Conservation (phyloP, 345 rosid species). For the Camelina neglecta region DNA sequence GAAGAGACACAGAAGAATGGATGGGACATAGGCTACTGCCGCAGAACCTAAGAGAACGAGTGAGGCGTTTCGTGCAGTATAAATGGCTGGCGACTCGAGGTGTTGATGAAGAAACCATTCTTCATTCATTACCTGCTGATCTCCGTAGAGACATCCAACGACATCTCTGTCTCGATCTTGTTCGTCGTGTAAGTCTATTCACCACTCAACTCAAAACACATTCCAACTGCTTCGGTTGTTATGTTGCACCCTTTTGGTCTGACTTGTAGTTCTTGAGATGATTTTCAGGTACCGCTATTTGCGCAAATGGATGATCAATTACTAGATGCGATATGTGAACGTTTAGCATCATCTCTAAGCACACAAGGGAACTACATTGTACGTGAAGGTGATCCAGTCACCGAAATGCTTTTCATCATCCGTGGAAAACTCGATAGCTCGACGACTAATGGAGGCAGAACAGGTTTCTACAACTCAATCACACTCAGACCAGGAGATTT, state of each 20-base stretch:
- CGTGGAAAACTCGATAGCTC: conserved; percentile 66
- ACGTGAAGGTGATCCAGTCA: conserved; percentile 70
- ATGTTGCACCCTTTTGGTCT: background rate
- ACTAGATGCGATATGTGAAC: conserved; percentile 74
- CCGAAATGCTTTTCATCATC: conserved; percentile 65
- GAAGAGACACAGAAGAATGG: conserved; percentile 79
- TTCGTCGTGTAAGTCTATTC: conserved; percentile 65
- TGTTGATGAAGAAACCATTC: conserved; percentile 73
- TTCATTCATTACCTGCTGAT: conserved; percentile 67
- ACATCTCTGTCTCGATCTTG: conserved; percentile 82
- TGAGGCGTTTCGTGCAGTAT: conserved; percentile 64
- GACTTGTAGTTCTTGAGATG: background rate
- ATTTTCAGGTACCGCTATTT: conserved; percentile 61
- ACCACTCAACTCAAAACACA: conserved; percentile 8
- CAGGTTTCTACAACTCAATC: conserved; percentile 66
- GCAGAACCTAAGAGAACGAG: conserved; percentile 53
- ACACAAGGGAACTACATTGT: conserved; percentile 66
- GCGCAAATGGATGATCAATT: conserved; percentile 71
- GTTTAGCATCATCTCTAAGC: conserved; percentile 58
- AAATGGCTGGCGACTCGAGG: conserved; percentile 84
- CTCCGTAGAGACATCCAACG: conserved; percentile 77
- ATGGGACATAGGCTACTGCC: conserved; percentile 76
- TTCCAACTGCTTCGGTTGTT: background rate
- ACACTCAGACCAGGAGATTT: conserved; percentile 64
- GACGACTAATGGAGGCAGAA: conserved; percentile 69